A percentile compares a stretch with the other conserved stretches of the same genome.
Conservation (phyloP, 495 filamentous ascomycete species). For the Margaritispora aquatica region DNA sequence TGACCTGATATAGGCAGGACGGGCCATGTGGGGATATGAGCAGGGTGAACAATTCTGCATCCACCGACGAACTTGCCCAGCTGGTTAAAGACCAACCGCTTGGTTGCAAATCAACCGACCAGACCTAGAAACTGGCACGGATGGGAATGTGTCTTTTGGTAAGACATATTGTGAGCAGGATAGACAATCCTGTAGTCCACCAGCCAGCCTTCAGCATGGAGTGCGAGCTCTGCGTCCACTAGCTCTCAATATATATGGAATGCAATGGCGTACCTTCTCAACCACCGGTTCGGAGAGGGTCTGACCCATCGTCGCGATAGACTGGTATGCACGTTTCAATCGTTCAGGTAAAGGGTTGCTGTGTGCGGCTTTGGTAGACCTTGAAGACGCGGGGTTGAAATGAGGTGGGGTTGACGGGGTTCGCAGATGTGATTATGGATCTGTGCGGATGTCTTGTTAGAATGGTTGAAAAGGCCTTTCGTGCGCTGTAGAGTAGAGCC, state of each 20-base stretch:
- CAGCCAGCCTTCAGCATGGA: no score
- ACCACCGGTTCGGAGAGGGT: conserved; percentile 98
- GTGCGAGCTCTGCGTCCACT: no score
- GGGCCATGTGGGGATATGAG: no score
- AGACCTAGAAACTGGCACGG: background rate
- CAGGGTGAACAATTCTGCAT: no score
- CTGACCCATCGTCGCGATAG: conserved; percentile 75
- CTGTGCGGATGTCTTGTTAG: background rate
- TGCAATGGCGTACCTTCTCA: conserved; percentile 74
- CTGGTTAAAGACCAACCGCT: no score
- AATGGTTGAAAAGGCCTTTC: background rate
- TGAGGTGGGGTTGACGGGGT: background rate
- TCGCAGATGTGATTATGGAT: background rate
- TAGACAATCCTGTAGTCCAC: no score
- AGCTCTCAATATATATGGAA: no score
- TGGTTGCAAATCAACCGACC: no score
- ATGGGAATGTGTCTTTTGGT: background rate
- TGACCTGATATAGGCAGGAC: no score
- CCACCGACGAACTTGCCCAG: no score
- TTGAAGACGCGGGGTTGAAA: background rate
- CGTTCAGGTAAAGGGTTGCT: background rate
- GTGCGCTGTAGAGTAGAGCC: background rate
- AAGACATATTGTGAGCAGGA: no score
- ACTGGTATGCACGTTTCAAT: background rate
- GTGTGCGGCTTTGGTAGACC: background rate